Conservation (phyloP, 164 flowering plant species). For the Kingdonia uniflora region DNA sequence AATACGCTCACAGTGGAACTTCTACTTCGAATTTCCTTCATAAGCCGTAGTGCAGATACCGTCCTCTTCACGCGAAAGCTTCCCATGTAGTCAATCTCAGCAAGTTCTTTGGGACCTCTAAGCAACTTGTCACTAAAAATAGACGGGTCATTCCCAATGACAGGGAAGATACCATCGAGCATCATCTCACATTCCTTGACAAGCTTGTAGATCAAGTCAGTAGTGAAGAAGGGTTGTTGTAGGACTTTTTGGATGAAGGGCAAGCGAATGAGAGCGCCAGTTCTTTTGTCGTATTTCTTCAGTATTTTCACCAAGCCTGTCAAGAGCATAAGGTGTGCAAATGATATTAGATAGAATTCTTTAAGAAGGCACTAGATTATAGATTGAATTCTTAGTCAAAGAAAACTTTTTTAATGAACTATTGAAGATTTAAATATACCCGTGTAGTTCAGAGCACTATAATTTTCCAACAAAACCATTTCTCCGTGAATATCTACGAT, state of each 20-base stretch:
- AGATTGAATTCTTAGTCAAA: neutral
- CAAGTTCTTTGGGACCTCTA: slow-evolving; percentile 34
- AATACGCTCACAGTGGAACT: slow-evolving; percentile 73
- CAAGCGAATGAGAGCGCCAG: slow-evolving; percentile 62
- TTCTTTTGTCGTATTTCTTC: slow-evolving; percentile 76
- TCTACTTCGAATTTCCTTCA: slow-evolving; percentile 55
- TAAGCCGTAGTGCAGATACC: slow-evolving; percentile 42
- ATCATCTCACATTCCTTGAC: slow-evolving; percentile 67
- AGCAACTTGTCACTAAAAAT: slow-evolving; percentile 15
- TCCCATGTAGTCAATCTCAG: slow-evolving; percentile 54
- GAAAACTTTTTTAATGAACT: neutral
- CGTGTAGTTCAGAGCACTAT: slow-evolving; percentile 90
- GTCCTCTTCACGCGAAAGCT: slow-evolving; percentile 55
- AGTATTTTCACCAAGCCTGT: slow-evolving; percentile 80
- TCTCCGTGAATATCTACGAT: slow-evolving; percentile 93
- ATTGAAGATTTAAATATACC: slow-evolving; percentile 26
- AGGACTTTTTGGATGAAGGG: slow-evolving; percentile 79
- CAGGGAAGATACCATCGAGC: slow-evolving; percentile 49
- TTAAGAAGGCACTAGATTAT: neutral
- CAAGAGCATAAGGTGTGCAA: neutral
- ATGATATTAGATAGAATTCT: neutral
- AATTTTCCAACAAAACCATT: slow-evolving; percentile 90
- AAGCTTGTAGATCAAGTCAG: slow-evolving; percentile 57
- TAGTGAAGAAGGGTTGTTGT: slow-evolving; percentile 75
- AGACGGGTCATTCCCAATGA: slow-evolving; percentile 5